Conservation (phyloP, 1,139 yeast species). For the Candida sanyaensis region DNA sequence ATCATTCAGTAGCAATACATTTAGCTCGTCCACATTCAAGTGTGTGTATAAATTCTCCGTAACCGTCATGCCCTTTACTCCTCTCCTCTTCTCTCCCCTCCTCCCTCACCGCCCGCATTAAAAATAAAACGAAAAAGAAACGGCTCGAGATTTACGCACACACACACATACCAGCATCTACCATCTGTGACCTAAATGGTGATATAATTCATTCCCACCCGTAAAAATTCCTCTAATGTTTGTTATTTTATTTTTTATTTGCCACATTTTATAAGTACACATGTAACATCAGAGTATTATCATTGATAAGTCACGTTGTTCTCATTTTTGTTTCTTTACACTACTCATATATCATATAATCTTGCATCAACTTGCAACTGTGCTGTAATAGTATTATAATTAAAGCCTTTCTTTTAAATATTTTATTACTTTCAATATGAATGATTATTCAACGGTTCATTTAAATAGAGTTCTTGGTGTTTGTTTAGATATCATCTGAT, state of each 20-base stretch:
- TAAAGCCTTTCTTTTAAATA: too few relatives aligned
- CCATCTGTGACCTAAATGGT: too few relatives aligned
- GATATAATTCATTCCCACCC: too few relatives aligned
- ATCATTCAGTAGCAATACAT: not conserved
- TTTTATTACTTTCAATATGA: not conserved
- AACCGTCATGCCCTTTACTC: too few relatives aligned
- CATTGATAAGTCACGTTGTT: not conserved
- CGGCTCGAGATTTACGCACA: too few relatives aligned
- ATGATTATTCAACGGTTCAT: not conserved
- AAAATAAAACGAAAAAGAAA: not conserved
- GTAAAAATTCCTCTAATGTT: not conserved
- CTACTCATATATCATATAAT: not conserved
- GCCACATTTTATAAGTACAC: not conserved
- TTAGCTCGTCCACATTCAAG: too few relatives aligned
- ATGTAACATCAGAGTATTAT: not conserved
- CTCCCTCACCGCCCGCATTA: too few relatives aligned
- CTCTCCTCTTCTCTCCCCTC: too few relatives aligned
- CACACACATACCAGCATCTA: too few relatives aligned
- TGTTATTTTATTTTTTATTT: not conserved
- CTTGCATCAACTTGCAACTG: constrained; percentile 1
- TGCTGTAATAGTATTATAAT: not conserved
- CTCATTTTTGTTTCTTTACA: not conserved
- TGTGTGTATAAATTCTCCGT: too few relatives aligned
- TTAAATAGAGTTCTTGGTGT: too few relatives aligned
- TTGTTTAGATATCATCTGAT: too few relatives aligned